Percentiles rank a stretch among this genome's conserved stretches.
phyloP scores from a whole-genome alignment of 768 basidiomycete genomes.

The Boletus pseudopeckii region DNA sequence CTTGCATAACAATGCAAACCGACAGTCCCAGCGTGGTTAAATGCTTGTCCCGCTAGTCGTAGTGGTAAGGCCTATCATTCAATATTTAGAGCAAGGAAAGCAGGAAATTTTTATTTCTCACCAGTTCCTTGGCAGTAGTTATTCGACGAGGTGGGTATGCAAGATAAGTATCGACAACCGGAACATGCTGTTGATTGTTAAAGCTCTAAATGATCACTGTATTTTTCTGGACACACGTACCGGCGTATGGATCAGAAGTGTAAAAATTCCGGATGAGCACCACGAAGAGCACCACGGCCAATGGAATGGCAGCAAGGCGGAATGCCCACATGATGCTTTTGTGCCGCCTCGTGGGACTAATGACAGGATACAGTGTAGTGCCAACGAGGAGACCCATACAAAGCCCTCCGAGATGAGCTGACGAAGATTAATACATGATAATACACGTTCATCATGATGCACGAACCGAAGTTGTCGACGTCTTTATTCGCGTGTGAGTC shows the following conservation, averaged over 20 bases:
- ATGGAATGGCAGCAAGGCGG: conserved; percentile 68
- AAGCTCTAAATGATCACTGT: neutral
- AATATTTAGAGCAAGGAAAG: conserved; percentile 1
- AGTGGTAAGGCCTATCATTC: conserved; percentile 26
- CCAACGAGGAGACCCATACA: conserved; percentile 81
- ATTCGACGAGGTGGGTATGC: conserved; percentile 74
- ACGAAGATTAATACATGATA: neutral
- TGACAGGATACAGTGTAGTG: conserved; percentile 84
- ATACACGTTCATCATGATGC: neutral
- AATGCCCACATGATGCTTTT: conserved; percentile 67
- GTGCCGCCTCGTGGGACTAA: conserved; percentile 76
- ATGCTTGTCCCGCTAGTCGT: conserved; percentile 31
- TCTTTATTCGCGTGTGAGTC: conserved; percentile 39
- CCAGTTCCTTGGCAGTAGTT: conserved; percentile 59
- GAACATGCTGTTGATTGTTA: conserved; percentile 56
- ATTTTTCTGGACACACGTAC: conserved; percentile 37
- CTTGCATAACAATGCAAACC: neutral
- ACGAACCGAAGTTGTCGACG: conserved; percentile 85
- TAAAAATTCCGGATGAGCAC: conserved; percentile 88
- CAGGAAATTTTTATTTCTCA: conserved; percentile 11
- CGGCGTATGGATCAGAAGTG: conserved; percentile 79
- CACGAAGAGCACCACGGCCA: conserved; percentile 78
- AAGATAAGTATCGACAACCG: conserved; percentile 88
- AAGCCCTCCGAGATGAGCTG: conserved; percentile 86
- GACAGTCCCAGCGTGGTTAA: conserved; percentile 3